These are phyloP conservation scores for Sporothrix luriei DNA, from an alignment of 2,329 filamentous ascomycete genomes.

Conservation along the genomic window DNA sequence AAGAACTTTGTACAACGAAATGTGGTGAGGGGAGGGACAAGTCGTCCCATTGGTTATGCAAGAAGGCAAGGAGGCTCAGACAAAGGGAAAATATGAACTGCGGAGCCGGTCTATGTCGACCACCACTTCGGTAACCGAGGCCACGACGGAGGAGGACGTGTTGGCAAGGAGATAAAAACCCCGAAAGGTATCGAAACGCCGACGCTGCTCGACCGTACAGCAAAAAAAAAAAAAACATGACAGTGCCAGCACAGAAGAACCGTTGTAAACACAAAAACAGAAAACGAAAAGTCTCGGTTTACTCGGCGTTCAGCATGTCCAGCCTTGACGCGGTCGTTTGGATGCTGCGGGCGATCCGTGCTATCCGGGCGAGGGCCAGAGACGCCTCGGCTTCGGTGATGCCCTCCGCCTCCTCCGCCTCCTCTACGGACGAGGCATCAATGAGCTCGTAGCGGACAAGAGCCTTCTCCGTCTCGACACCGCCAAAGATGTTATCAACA, in stretches of 20 bases:
- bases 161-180: not conserved
- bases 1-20: constrained; percentile 27
- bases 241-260: not conserved
- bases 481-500: constrained; percentile 52
- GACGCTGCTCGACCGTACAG: constrained; percentile 1
- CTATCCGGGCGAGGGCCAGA: constrained; percentile 54
- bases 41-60: not conserved
- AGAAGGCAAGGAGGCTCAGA: not conserved
- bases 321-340: constrained; percentile 45
- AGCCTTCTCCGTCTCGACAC: constrained; percentile 65
- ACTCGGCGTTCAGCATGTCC: constrained; percentile 43
- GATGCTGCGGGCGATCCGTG: constrained; percentile 51
- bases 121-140: not conserved
- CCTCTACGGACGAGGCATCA: constrained; percentile 52
- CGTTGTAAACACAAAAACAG: not conserved
- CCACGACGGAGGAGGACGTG: not conserved
- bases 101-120: constrained; percentile 17
- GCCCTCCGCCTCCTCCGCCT: constrained; percentile 50
- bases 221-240: not conserved
- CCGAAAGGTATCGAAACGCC: constrained; percentile 14
- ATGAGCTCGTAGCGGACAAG: constrained; percentile 66
- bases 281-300: constrained; percentile 32
- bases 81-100: constrained; percentile 18
- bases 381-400: constrained; percentile 50
- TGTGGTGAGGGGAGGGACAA: not conserved